A percentile compares a stretch with the other conserved stretches of the same genome.
phyloP scores from a whole-genome alignment of 2,329 filamentous ascomycete genomes.

The Thelonectria rubi region DNA sequence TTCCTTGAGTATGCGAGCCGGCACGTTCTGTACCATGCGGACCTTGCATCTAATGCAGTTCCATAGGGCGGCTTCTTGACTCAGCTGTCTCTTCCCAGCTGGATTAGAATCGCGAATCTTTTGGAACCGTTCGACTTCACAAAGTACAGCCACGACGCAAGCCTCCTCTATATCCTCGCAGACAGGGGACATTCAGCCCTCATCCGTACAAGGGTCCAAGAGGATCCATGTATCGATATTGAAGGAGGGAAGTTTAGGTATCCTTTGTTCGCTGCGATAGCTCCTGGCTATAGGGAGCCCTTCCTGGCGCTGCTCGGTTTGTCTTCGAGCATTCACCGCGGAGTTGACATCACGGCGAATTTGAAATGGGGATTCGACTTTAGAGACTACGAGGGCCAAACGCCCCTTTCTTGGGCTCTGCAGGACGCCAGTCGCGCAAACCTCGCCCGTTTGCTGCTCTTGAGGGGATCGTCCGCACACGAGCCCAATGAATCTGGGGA shows the following conservation, averaged over 20 bases:
- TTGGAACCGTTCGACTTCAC: slow-evolving; percentile 41
- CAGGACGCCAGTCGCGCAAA: slow-evolving; percentile 16
- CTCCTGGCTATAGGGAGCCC: slow-evolving; percentile 42
- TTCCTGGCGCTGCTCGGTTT: slow-evolving; percentile 33
- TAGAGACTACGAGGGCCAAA: neutral
- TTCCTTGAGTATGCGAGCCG: slow-evolving; percentile 58
- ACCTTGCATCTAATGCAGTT: slow-evolving; percentile 44
- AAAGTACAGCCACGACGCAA: slow-evolving; percentile 39
- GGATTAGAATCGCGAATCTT: slow-evolving; percentile 45
- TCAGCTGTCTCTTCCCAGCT: slow-evolving; percentile 40
- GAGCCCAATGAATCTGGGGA: neutral
- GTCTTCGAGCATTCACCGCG: slow-evolving; percentile 18
- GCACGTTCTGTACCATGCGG: slow-evolving; percentile 53
- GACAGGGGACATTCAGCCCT: slow-evolving; percentile 38
- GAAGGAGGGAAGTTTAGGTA: slow-evolving; percentile 43
- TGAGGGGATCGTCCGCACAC: neutral
- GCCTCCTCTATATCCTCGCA: slow-evolving; percentile 49
- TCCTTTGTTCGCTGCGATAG: slow-evolving; percentile 49
- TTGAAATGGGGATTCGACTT: slow-evolving; percentile 7
- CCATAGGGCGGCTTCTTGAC: slow-evolving; percentile 46
- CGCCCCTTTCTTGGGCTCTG: slow-evolving; percentile 39
- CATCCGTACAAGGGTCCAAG: slow-evolving; percentile 41
- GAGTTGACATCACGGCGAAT: slow-evolving; percentile 14
- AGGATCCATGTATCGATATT: slow-evolving; percentile 23
- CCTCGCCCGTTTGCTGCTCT: slow-evolving; percentile 5